A percentile compares a stretch with the other conserved stretches of the same genome.
phyloP scores from a whole-genome alignment of 2,329 filamentous ascomycete species.

The Colletotrichum sp. region DNA sequence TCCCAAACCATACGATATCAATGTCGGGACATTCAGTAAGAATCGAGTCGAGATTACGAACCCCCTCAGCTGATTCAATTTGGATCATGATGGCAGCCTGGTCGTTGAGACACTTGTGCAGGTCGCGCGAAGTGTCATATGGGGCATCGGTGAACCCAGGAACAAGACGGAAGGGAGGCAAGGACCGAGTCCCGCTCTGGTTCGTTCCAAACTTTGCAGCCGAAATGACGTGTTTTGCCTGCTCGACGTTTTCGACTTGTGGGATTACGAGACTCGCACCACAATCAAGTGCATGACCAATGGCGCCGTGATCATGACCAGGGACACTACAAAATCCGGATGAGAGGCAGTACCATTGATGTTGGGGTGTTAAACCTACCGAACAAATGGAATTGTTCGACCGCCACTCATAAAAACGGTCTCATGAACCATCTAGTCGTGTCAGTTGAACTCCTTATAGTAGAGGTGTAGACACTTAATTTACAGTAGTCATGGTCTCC shows the following conservation, averaged over 20 bases:
- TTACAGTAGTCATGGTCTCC: slow-evolving; percentile 49
- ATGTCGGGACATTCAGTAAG: slow-evolving; percentile 49
- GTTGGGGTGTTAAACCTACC: slow-evolving; percentile 16
- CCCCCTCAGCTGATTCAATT: slow-evolving; percentile 45
- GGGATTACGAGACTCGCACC: slow-evolving; percentile 52
- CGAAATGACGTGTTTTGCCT: slow-evolving; percentile 46
- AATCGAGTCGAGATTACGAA: slow-evolving; percentile 53
- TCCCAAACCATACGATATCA: slow-evolving; percentile 52
- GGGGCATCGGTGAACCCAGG: slow-evolving; percentile 43
- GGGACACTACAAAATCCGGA: slow-evolving; percentile 31
- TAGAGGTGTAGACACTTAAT: neutral
- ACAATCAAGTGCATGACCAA: slow-evolving; percentile 51
- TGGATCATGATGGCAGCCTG: slow-evolving; percentile 55
- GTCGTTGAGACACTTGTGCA: slow-evolving; percentile 45
- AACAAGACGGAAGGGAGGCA: slow-evolving; percentile 42
- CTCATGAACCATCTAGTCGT: slow-evolving; percentile 44
- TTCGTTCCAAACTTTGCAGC: slow-evolving; percentile 48
- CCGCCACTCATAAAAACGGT: slow-evolving; percentile 50
- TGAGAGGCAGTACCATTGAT: neutral
- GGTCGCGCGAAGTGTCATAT: slow-evolving; percentile 32
- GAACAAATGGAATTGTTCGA: slow-evolving; percentile 47
- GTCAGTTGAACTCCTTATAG: neutral
- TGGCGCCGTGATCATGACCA: slow-evolving; percentile 52
- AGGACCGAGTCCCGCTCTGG: slow-evolving; percentile 45
- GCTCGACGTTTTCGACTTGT: slow-evolving; percentile 51